Percentiles rank a stretch among this genome's conserved stretches.
Evolutionary conservation across 345 rosid genomes (phyloP).

Genomic region (Lepidium africanum): DNA sequence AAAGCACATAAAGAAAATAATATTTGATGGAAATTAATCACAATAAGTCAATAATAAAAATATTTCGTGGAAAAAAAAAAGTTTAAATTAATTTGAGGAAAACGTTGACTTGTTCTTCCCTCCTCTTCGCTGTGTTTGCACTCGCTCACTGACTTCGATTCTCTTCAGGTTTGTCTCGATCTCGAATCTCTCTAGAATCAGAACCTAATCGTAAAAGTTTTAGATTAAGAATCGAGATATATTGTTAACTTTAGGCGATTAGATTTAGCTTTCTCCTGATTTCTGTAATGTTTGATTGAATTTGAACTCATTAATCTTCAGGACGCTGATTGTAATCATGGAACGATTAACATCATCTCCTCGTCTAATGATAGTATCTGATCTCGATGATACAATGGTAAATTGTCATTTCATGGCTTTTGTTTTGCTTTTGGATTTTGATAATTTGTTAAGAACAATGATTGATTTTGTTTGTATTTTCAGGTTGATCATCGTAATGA

Average conservation of each 20-base stretch:
- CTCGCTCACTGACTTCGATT: neutral
- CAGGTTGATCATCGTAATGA: conserved; percentile 89
- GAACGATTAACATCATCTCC: conserved; percentile 59
- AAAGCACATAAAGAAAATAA: neutral
- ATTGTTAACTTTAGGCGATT: neutral
- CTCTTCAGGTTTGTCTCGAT: conserved; percentile 10
- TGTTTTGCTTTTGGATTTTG: neutral
- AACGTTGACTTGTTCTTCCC: conserved; percentile 18
- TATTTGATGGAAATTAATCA: neutral
- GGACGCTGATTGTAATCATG: conserved; percentile 35
- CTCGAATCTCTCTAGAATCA: neutral
- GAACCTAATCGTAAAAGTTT: neutral
- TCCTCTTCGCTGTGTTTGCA: conserved; percentile 9
- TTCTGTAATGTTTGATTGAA: neutral
- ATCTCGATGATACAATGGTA: conserved; percentile 96
- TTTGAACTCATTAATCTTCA: neutral
- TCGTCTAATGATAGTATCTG: conserved; percentile 86
- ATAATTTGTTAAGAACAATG: neutral
- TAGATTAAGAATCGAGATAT: neutral
- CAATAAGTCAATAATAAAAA: neutral
- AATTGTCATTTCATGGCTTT: neutral
- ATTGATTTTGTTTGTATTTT: neutral
- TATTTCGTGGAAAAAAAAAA: neutral
- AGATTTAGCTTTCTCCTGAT: neutral
- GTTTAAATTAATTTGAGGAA: neutral